Conservation (phyloP, 2,329 filamentous ascomycete genomes). For the Exophiala lecanii-corni region DNA sequence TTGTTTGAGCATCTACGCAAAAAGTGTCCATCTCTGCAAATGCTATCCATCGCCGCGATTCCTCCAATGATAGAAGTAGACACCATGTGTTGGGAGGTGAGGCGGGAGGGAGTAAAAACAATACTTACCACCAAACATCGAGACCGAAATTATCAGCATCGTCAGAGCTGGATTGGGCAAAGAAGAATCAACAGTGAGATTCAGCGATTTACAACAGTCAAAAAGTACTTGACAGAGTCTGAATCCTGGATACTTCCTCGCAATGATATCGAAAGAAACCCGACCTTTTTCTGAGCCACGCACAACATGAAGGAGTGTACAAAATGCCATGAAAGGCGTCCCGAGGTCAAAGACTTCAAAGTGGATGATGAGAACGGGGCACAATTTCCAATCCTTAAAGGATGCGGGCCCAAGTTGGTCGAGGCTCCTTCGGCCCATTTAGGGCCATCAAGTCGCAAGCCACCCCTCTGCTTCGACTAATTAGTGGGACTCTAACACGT, state of each 20-base stretch:
- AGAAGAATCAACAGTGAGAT: conserved; percentile 22
- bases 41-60: conserved; percentile 19
- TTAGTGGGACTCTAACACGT: too few relatives aligned
- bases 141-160: conserved; percentile 22
- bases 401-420: too few relatives aligned
- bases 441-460: too few relatives aligned
- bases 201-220: conserved; percentile 18
- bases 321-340: too few relatives aligned
- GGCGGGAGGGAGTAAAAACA: conserved; percentile 18
- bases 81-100: conserved; percentile 26
- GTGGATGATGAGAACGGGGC: too few relatives aligned
- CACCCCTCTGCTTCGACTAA: too few relatives aligned
- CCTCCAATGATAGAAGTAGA: conserved; percentile 16
- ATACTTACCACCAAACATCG: conserved; percentile 24
- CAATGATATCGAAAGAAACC: conserved; percentile 10
- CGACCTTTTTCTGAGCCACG: too few relatives aligned
- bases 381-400: too few relatives aligned
- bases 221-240: conserved; percentile 13
- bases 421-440: too few relatives aligned
- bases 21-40: conserved; percentile 18
- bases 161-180: conserved; percentile 26
- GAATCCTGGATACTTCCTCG: conserved; percentile 15
- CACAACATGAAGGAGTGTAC: too few relatives aligned
- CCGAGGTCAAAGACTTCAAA: too few relatives aligned
- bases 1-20: conserved; percentile 24